Conservation (phyloP, 176 grass and related monocot genomes). For the Carex parvula region DNA sequence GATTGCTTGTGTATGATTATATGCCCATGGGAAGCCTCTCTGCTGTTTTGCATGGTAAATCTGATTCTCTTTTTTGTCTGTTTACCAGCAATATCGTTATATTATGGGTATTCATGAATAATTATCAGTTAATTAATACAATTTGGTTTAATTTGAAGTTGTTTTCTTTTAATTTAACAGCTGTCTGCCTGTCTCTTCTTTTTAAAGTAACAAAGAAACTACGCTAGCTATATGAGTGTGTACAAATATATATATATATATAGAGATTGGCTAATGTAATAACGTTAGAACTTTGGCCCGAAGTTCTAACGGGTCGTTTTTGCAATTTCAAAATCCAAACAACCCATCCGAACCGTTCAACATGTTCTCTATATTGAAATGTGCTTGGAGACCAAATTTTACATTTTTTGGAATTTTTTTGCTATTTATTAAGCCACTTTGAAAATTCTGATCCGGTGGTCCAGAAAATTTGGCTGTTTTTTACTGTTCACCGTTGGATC, state of each 20-base stretch:
- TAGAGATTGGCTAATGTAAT: too few relatives aligned
- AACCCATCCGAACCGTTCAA: too few relatives aligned
- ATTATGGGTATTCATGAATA: conserved; percentile 7
- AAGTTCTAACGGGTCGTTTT: too few relatives aligned
- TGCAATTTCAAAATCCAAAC: too few relatives aligned
- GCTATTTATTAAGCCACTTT: too few relatives aligned
- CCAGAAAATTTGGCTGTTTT: too few relatives aligned
- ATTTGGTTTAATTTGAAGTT: not conserved
- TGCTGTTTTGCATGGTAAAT: conserved; percentile 63
- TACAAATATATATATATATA: not conserved
- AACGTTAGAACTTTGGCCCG: too few relatives aligned
- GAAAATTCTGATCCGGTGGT: too few relatives aligned
- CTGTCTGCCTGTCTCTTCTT: not conserved
- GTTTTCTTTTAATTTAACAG: not conserved
- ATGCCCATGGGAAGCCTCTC: conserved; percentile 88
- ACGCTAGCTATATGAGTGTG: not conserved
- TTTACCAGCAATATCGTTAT: not conserved
- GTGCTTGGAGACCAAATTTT: too few relatives aligned
- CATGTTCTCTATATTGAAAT: too few relatives aligned
- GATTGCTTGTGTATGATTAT: conserved; percentile 71
- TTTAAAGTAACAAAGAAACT: not conserved
- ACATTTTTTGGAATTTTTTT: too few relatives aligned
- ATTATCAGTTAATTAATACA: not conserved
- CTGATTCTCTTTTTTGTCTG: not conserved
- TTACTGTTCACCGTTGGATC: too few relatives aligned